Evolutionary conservation across 208 protist species (phyloP).

Genomic region (Naegleria lovaniensis): DNA sequence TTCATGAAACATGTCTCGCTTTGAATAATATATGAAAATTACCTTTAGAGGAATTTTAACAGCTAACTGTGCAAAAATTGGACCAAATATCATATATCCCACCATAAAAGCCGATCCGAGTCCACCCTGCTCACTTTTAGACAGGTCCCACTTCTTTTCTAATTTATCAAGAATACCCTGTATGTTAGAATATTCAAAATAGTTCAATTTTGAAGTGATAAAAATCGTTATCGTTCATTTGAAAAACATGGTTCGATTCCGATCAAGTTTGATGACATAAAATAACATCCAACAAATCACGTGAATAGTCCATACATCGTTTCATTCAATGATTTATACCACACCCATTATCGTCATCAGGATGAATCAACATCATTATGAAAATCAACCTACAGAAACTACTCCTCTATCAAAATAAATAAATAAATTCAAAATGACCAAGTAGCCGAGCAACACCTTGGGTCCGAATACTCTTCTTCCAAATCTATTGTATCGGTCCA

Average conservation of each 20-base stretch:
- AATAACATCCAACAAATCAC: too few species aligned
- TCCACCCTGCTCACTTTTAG: neutral
- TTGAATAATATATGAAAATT: neutral
- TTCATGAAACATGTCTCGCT: too few species aligned
- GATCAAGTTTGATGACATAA: too few species aligned
- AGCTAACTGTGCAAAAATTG: constrained; percentile 31
- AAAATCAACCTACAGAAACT: constrained; percentile 18
- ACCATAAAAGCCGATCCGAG: constrained; percentile 26
- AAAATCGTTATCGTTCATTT: too few species aligned
- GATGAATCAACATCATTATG: neutral
- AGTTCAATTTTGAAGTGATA: neutral
- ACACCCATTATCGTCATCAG: too few species aligned
- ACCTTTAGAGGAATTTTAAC: neutral
- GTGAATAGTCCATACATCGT: too few species aligned
- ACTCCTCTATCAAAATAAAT: constrained; percentile 37
- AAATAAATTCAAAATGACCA: constrained; percentile 32
- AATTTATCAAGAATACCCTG: neutral
- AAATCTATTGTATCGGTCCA: neutral
- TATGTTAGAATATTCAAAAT: neutral
- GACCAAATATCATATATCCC: constrained; percentile 32
- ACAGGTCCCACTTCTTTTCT: neutral
- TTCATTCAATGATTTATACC: too few species aligned
- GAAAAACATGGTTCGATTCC: too few species aligned
- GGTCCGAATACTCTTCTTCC: neutral
- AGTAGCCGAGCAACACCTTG: neutral